phyloP scores from a whole-genome alignment of 2,329 filamentous ascomycete species.

The Fusarium sp. region DNA sequence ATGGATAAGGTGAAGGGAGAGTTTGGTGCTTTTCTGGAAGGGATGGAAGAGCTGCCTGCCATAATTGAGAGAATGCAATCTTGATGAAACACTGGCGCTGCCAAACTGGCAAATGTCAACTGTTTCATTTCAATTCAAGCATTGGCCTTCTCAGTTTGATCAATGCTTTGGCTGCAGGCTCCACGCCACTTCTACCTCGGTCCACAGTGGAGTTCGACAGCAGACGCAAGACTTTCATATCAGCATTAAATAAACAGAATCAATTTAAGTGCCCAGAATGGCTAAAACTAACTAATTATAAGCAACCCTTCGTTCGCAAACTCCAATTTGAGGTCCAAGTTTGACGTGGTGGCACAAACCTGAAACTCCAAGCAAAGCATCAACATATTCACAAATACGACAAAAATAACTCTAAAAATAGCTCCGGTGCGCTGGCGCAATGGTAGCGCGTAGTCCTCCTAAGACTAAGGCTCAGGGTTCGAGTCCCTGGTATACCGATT shows the following conservation, averaged over 20 bases:
- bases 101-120: background rate
- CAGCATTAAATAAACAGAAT: background rate
- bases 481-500: constrained; percentile 52
- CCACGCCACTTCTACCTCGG: background rate
- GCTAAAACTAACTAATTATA: accelerated
- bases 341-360: background rate
- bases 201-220: background rate
- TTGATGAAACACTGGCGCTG: background rate
- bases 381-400: background rate
- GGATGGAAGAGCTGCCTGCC: constrained; percentile 26
- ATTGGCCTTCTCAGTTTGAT: background rate
- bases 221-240: background rate
- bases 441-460: constrained; percentile 55
- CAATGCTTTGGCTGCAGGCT: too few relatives aligned
- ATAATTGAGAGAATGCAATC: constrained; percentile 8
- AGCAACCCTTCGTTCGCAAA: accelerated
- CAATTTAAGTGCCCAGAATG: accelerated
- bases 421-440: constrained; percentile 49
- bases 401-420: background rate
- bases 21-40: constrained; percentile 29
- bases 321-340: too few relatives aligned
- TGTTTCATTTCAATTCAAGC: background rate
- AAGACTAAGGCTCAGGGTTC: constrained; percentile 55
- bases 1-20: constrained; percentile 25
- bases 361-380: background rate